Base-by-base conservation (phyloP, 176 grass and related monocot genomes). In the Metroxylon sagu region DNA sequence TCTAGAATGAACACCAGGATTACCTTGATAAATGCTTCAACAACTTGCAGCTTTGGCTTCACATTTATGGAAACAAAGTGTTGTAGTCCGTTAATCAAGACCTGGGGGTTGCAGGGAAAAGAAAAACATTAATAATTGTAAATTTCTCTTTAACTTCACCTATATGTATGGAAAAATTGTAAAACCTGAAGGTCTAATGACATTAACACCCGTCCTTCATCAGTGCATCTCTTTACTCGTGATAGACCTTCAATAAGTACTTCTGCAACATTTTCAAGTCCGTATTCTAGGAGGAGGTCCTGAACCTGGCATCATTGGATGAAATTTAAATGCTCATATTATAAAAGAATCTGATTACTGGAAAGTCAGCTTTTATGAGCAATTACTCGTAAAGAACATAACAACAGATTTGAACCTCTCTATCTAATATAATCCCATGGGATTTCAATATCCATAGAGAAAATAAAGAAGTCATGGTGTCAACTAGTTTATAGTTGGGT, bases 131-230 rank as follows among this genome's bases (percentile, higher is more conserved):
- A 43, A 12, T 43, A 43, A 43, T 43, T 43, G 8, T 6, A 43
- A 3, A 10, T 43, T 7, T 43, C 35, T 14, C 8, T 43, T 43
- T 43, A 43, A 43, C 35, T 43, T 43, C 35, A 43, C 35, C 12
- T 14, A 43, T 14, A 43, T 12, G 8, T 3, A 43, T 43, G 35
- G 8, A 43, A 12, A 43, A 43, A 43, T 43, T 43, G 35, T 43
- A 43, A 43, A 69, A 98, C 94, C 94, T 98, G 94, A 73, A 98
- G 88, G 64, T 98, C 94, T 62, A 98, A 82, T 59, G 85, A 98
- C 94, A 98, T 98, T 70, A 98, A 73, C 67, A 81, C 94, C 68
- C 94, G 81, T 3, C 94, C 88, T 89, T 93, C 94, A 71, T 98
- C 94, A 7, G 82, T 89, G 79, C 94, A 98, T 79, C 79, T 80